Conservation (phyloP, 2,329 filamentous ascomycete genomes). For the Penicillium sp. region DNA sequence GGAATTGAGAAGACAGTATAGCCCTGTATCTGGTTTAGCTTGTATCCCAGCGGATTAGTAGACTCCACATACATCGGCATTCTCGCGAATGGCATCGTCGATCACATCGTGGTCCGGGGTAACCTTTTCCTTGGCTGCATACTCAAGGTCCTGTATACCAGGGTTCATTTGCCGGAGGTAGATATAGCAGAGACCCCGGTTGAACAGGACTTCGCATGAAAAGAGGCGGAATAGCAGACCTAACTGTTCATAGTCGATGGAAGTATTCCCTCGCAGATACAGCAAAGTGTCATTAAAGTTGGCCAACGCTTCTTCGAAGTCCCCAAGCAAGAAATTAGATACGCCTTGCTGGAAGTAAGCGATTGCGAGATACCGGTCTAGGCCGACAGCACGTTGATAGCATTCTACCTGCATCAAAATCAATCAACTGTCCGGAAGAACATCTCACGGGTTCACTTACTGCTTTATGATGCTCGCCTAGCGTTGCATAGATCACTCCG, state of each 20-base stretch:
- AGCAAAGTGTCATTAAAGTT: slow-evolving; percentile 98
- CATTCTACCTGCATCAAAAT: slow-evolving; percentile 65
- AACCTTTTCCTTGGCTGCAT: slow-evolving; percentile 89
- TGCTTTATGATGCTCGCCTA: slow-evolving; percentile 91
- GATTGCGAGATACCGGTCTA: slow-evolving; percentile 92
- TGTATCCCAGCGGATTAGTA: not conserved
- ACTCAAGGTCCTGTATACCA: slow-evolving; percentile 82
- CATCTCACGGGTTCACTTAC: slow-evolving; percentile 46
- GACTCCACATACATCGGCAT: slow-evolving; percentile 62
- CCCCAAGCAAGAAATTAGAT: slow-evolving; percentile 91
- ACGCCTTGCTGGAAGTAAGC: slow-evolving; percentile 98
- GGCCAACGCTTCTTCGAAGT: slow-evolving; percentile 91
- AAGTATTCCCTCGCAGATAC: slow-evolving; percentile 88
- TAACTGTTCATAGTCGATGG: slow-evolving; percentile 95
- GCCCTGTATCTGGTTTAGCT: slow-evolving; percentile 48
- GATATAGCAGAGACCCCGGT: slow-evolving; percentile 92
- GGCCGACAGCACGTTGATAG: slow-evolving; percentile 80
- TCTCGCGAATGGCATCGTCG: slow-evolving; percentile 86
- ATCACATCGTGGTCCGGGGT: slow-evolving; percentile 96
- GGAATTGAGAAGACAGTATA: slow-evolving; percentile 99
- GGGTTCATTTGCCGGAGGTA: slow-evolving; percentile 86
- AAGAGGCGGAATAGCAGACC: slow-evolving; percentile 93
- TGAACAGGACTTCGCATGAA: slow-evolving; percentile 96
- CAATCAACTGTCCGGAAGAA: slow-evolving; percentile 6
- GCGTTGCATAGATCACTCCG: slow-evolving; percentile 90